Base-by-base conservation (phyloP, 345 rosid species). In the Pistacia vera region DNA sequence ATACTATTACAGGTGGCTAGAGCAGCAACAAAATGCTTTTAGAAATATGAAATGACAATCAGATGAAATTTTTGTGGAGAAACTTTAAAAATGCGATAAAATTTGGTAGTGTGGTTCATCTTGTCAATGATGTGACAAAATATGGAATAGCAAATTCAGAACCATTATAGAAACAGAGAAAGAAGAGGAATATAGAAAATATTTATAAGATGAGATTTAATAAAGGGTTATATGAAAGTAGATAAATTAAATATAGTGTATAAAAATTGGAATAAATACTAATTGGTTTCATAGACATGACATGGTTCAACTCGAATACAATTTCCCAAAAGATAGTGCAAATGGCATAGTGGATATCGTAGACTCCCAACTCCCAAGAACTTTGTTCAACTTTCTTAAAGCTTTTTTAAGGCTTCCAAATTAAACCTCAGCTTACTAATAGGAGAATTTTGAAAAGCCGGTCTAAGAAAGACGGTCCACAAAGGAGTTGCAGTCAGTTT, bases 401-500 rank as follows among this genome's bases (percentile, higher is more conserved):
- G n/a, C 17, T 25, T 2, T 2, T 12, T 13, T 0, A 20, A 28
- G 16, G 61, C n/a, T 58, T 63, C 36, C n/a, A 5, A 35, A 1
- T 9, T 17, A 64, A 38, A 64, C 13, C 20, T 6, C 20, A 16
- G 18, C 38, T 2, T 9, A 46, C 20, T 33, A 63, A 4, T 17
- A 35, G 46, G 11, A 72, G 75, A 59, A 33, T 8, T 3, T 18
- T 54, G 33, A 63, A 63, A 55, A 63, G 33, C 30, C 28, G 28
- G 56, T 71, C 59, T 9, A 30, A 60, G 51, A 65, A 64, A 49
- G 11, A 73, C 55, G 51, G 63, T 64, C 77, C 77, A 61, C 54
- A 64, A 46, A 65, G 20, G 60, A 35, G 54, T 61, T 54, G 65
- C 70, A 54, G 44, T 51, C 41, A 78, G 58, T 36, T 72, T 49